Evolutionary conservation across 352 stramenopile species (phyloP).

Genomic region (Phytophthora crassamura): DNA sequence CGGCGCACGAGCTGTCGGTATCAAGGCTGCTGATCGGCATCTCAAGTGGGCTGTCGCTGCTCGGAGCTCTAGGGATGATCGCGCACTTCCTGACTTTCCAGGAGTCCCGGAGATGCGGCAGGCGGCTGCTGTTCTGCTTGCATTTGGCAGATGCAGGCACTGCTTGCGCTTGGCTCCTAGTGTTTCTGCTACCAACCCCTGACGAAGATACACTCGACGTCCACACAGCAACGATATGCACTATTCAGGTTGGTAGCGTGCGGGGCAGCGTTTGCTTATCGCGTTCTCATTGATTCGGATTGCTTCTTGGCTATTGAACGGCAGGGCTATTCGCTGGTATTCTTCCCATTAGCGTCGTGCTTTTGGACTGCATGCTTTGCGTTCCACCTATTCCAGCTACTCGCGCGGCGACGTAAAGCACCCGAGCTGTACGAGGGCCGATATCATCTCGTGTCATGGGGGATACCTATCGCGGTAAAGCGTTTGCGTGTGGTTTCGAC

Average conservation of each 20-base stretch:
- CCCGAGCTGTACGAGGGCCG: constrained; percentile 73
- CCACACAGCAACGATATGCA: constrained; percentile 35
- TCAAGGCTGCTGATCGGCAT: constrained; percentile 53
- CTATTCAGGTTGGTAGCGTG: constrained; percentile 41
- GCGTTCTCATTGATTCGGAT: constrained; percentile 1
- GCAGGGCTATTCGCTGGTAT: constrained; percentile 70
- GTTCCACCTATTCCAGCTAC: constrained; percentile 78
- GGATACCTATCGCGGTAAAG: constrained; percentile 53
- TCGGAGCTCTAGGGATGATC: constrained; percentile 56
- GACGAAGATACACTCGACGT: background rate
- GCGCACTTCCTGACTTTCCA: constrained; percentile 63
- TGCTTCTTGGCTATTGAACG: background rate
- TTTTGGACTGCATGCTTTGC: constrained; percentile 82
- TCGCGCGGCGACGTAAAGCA: constrained; percentile 51
- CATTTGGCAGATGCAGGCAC: constrained; percentile 60
- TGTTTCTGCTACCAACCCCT: constrained; percentile 43
- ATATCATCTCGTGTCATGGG: constrained; percentile 78
- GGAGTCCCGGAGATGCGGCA: constrained; percentile 70
- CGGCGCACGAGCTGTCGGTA: constrained; percentile 38
- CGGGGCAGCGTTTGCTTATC: background rate
- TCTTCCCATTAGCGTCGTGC: constrained; percentile 72
- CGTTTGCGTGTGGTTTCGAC: background rate
- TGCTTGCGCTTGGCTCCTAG: constrained; percentile 62
- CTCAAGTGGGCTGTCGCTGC: constrained; percentile 51
- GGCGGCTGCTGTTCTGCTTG: constrained; percentile 69